phyloP scores from a whole-genome alignment of 75 land plant species.

The Picea glauca region DNA sequence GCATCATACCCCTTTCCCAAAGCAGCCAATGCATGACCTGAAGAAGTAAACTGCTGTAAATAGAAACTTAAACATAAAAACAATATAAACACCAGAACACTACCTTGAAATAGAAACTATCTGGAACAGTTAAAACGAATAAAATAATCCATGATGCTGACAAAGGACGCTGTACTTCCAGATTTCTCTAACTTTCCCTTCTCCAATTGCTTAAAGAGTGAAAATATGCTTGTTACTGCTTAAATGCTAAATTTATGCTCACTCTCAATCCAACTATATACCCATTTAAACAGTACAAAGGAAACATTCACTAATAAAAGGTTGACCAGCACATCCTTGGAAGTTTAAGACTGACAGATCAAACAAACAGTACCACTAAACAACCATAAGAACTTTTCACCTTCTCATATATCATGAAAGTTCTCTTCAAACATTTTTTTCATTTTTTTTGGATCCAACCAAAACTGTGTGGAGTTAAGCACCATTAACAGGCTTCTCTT shows the following conservation, averaged over 20 bases:
- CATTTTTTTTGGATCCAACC: no score
- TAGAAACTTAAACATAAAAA: neutral
- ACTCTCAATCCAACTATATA: neutral
- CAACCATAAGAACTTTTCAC: no score
- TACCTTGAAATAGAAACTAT: neutral
- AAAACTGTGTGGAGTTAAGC: no score
- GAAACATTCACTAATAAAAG: no score
- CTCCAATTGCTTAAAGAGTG: neutral
- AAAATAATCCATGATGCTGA: neutral
- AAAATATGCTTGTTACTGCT: neutral
- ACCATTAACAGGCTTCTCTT: no score
- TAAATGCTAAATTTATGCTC: neutral
- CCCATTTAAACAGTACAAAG: no score
- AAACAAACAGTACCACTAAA: no score
- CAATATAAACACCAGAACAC: neutral
- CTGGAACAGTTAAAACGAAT: neutral
- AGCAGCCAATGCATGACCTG: constrained; percentile 80
- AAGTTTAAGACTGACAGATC: no score
- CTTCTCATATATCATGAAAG: no score
- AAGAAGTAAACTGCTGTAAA: constrained; percentile 5
- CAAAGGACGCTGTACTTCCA: neutral
- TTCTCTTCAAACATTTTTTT: no score
- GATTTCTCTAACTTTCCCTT: neutral
- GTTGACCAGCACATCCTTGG: no score
- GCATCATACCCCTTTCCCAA: constrained; percentile 78